Evolutionary conservation across 257 asterid species (phyloP).

Genomic region (Solanum chiquidenum): DNA sequence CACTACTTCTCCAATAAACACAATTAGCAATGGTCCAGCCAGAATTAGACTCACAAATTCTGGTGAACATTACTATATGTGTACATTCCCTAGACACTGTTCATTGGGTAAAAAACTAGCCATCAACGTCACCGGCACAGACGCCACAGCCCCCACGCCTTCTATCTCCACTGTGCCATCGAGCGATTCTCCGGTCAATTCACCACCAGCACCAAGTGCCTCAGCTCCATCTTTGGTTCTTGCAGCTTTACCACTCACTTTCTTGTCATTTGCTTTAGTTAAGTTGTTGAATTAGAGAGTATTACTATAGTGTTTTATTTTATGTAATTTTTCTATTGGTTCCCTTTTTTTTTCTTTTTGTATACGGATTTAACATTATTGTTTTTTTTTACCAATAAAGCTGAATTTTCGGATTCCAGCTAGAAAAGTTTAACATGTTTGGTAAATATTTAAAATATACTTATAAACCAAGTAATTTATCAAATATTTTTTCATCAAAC

Average conservation of each 20-base stretch:
- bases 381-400: too few relatives aligned
- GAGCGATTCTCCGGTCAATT: not conserved
- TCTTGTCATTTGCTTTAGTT: slow-evolving; percentile 52
- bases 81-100: slow-evolving; percentile 53
- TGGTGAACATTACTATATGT: slow-evolving; percentile 57
- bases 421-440: too few relatives aligned
- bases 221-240: slow-evolving; percentile 35
- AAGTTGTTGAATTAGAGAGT: slow-evolving; percentile 18
- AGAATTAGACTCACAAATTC: slow-evolving; percentile 39
- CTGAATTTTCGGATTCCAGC: too few relatives aligned
- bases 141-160: slow-evolving; percentile 13
- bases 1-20: slow-evolving; percentile 14
- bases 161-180: slow-evolving; percentile 4
- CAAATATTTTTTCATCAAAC: not conserved
- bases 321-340: not conserved
- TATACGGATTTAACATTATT: too few relatives aligned
- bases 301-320: not conserved
- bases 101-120: slow-evolving; percentile 49
- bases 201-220: slow-evolving; percentile 20
- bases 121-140: slow-evolving; percentile 42
- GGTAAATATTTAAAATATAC: too few relatives aligned
- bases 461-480: too few relatives aligned
- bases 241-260: slow-evolving; percentile 40
- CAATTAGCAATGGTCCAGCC: slow-evolving; percentile 40
- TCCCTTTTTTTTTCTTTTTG: not conserved